phyloP scores from a whole-genome alignment of 2,329 filamentous ascomycete species.

The Ophiostoma australiae region DNA sequence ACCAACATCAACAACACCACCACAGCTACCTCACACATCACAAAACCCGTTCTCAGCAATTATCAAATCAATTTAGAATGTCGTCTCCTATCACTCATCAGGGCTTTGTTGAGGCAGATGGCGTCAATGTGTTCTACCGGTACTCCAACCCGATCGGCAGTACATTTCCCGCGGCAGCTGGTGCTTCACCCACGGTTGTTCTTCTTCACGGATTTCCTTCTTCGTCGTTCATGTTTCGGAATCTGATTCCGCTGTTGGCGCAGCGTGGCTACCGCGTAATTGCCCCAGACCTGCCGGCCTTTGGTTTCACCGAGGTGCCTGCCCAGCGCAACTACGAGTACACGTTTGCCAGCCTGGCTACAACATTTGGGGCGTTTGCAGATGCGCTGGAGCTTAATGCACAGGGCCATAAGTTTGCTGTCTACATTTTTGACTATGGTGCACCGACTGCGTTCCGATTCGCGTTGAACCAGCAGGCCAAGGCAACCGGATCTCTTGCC shows the following conservation, averaged over 20 bases:
- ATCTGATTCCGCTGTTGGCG: constrained; percentile 42
- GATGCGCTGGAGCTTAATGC: constrained; percentile 40
- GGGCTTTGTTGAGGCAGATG: constrained; percentile 29
- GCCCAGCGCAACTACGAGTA: constrained; percentile 42
- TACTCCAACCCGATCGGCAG: constrained; percentile 30
- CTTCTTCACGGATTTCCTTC: constrained; percentile 45
- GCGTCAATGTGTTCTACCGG: constrained; percentile 41
- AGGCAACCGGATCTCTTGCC: constrained; percentile 32
- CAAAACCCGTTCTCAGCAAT: not conserved
- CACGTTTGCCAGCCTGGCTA: constrained; percentile 50
- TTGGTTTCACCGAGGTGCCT: constrained; percentile 51
- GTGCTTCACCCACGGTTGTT: constrained; percentile 36
- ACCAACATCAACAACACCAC: constrained; percentile 6
- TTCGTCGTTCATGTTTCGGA: constrained; percentile 42
- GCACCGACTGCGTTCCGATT: constrained; percentile 52
- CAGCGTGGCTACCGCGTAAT: constrained; percentile 40
- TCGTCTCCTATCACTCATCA: not conserved
- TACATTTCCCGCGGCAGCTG: not conserved
- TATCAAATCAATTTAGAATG: not conserved
- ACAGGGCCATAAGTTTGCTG: constrained; percentile 39
- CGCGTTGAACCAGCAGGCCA: constrained; percentile 44
- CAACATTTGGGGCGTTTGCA: constrained; percentile 46
- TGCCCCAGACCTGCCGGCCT: constrained; percentile 57
- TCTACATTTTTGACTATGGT: constrained; percentile 62
- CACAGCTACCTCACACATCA: not conserved